These are phyloP conservation scores for Dunaliella sp. DNA, from an alignment of 139 green algal species.

Conservation along the genomic window DNA sequence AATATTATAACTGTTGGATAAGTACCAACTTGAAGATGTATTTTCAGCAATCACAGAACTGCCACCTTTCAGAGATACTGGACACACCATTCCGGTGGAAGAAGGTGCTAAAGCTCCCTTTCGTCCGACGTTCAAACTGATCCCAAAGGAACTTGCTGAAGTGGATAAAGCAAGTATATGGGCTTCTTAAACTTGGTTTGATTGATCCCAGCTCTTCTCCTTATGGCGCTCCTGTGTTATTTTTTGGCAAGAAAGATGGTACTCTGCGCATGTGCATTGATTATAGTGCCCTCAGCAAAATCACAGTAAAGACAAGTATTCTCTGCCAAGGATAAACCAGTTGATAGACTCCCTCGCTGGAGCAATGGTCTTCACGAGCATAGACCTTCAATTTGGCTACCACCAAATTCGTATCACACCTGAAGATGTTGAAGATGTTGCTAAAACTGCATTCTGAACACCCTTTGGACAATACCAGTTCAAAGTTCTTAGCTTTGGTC, in stretches of 20 bases:
- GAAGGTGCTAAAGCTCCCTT: background rate
- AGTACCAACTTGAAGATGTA: background rate
- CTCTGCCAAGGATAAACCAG: conserved; percentile 44
- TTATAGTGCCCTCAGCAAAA: conserved; percentile 24
- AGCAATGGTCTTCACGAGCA: conserved; percentile 30
- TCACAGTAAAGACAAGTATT: conserved; percentile 23
- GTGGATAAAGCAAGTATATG: background rate
- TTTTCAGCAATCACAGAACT: background rate
- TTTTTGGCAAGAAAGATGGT: background rate
- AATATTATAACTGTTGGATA: no score
- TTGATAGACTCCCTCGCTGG: conserved; percentile 32
- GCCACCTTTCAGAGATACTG: background rate
- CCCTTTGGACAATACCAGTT: conserved; percentile 40
- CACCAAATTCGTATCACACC: conserved; percentile 11
- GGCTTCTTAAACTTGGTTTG: background rate
- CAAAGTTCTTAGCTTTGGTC: conserved; percentile 31
- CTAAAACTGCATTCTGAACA: conserved; percentile 30
- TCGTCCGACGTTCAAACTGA: background rate
- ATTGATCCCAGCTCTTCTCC: background rate
- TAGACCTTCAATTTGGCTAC: conserved; percentile 37
- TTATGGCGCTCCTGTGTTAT: conserved; percentile 9
- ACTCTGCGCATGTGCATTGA: conserved; percentile 28
- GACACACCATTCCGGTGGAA: background rate
- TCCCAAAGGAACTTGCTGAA: background rate
- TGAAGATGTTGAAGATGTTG: conserved; percentile 10